Conservation (phyloP, 169 alveolate species). For the Babesia ovata region DNA sequence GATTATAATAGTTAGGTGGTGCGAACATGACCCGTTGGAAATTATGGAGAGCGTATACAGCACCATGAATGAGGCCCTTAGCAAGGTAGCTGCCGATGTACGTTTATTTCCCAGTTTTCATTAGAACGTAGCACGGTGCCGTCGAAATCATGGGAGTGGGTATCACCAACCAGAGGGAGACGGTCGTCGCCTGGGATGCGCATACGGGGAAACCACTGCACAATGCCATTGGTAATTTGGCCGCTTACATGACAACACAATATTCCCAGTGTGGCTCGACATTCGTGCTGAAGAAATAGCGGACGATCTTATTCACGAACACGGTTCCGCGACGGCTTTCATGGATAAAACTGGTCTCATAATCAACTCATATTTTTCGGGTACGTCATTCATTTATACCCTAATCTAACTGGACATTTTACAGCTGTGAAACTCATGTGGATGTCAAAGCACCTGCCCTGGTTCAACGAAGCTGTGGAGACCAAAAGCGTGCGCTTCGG, state of each 20-base stretch:
- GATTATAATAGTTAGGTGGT: constrained; percentile 60
- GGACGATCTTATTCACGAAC: constrained; percentile 53
- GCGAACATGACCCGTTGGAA: constrained; percentile 83
- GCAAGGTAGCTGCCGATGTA: constrained; percentile 50
- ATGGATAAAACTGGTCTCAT: constrained; percentile 88
- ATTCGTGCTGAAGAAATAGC: constrained; percentile 84
- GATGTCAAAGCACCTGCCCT: constrained; percentile 80
- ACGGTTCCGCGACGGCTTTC: constrained; percentile 73
- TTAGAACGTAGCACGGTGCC: background rate
- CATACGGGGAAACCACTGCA: constrained; percentile 85
- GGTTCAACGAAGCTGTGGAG: constrained; percentile 65
- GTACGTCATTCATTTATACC: constrained; percentile 73
- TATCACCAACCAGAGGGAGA: constrained; percentile 86
- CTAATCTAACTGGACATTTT: background rate
- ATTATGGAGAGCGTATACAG: constrained; percentile 71
- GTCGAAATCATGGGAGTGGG: constrained; percentile 77
- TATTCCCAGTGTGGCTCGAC: constrained; percentile 87
- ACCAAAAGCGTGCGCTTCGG: constrained; percentile 82
- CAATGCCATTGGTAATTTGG: constrained; percentile 85
- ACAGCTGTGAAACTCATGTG: constrained; percentile 74
- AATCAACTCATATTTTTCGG: constrained; percentile 89
- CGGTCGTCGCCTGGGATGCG: constrained; percentile 86
- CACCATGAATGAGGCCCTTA: constrained; percentile 75
- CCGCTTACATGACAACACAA: background rate
- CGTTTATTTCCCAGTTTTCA: background rate